Evolutionary conservation across 2,329 filamentous ascomycete species (phyloP), one percentile per base, ranked within the genome.

Genomic region (Fusarium continuum): DNA sequence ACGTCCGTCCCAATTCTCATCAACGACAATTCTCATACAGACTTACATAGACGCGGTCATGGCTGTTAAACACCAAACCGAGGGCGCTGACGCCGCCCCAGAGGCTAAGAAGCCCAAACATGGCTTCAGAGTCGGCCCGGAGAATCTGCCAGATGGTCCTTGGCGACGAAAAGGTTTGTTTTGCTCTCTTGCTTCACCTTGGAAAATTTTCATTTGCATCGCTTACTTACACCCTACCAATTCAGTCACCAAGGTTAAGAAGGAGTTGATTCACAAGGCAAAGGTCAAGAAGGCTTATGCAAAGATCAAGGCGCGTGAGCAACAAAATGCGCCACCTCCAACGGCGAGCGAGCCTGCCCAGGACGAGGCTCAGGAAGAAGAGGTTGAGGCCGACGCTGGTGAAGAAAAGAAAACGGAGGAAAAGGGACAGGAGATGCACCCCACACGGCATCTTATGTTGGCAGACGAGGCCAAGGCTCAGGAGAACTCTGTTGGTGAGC

Each of bases 281-380:
- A 97, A 97, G 77, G 83, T 97, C 62, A 95, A 94, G 78, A 96
- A 97, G 77, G 86, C 91, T 35, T 97, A 97, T 74, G 91, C 90
- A 63, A 97, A 97, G 77, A 81, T 97, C 64, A 94, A 93, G 77
- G 88, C 75, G 6, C 71, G 72, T 23, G 75, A 81, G 46, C 75
- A 78, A 55, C 64, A 75, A 28, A 61, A 60, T 22, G 41, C 57
- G 61, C 71, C 45, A 17, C 20, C 59, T 65, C 69, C 43, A 52
- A 61, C 43, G 56, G 60, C 44, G 52, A 50, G 22, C 23, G 32
- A 52, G 32, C 45, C 59, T 16, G 43, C 47, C 32, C 52, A 66
- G 31, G 45, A 70, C 16, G 62, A 57, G 40, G 51, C 43, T 29
- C 44, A 49, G 23, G 46, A 45, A 40, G 51, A 51, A 22, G 50